Conservation (phyloP, 1,139 yeast species). For the Magnusiomyces ingens region DNA sequence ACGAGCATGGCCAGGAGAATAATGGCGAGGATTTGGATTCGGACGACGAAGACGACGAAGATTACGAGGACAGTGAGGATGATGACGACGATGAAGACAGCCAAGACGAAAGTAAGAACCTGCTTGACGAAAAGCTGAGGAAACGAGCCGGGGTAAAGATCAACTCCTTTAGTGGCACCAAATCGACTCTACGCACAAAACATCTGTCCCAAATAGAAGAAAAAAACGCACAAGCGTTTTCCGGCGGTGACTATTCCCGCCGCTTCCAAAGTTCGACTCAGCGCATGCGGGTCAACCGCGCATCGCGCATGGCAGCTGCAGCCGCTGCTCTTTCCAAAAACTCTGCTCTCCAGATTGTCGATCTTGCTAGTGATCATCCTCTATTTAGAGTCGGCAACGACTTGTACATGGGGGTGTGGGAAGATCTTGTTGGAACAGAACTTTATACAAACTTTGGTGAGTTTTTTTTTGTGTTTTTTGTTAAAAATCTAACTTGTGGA, state of each 20-base stretch:
- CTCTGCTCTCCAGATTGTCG: slow-evolving; percentile 41
- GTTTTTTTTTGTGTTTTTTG: slow-evolving; percentile 5
- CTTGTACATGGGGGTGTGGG: slow-evolving; percentile 74
- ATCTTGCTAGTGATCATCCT: slow-evolving; percentile 47
- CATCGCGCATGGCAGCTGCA: background rate
- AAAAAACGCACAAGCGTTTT: no score
- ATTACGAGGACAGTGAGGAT: slow-evolving; percentile 2
- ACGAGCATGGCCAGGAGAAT: background rate
- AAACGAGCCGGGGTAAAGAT: background rate
- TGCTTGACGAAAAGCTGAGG: background rate
- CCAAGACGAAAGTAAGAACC: background rate
- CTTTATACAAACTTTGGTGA: slow-evolving; percentile 34
- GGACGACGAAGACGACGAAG: background rate
- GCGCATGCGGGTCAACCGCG: background rate
- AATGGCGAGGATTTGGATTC: background rate
- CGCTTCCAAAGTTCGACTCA: background rate
- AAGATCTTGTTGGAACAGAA: slow-evolving; percentile 75
- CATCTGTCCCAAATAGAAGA: background rate
- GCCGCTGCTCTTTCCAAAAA: slow-evolving; percentile 5
- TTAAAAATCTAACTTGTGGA: background rate
- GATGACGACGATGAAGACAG: background rate
- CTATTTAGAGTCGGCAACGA: slow-evolving; percentile 47
- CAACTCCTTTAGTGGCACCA: background rate
- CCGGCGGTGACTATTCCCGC: background rate
- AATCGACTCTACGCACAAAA: background rate